A percentile compares a stretch with the other conserved stretches of the same genome.
Evolutionary conservation across 768 basidiomycete genomes (phyloP).

Genomic region (Sutorius australiensis): DNA sequence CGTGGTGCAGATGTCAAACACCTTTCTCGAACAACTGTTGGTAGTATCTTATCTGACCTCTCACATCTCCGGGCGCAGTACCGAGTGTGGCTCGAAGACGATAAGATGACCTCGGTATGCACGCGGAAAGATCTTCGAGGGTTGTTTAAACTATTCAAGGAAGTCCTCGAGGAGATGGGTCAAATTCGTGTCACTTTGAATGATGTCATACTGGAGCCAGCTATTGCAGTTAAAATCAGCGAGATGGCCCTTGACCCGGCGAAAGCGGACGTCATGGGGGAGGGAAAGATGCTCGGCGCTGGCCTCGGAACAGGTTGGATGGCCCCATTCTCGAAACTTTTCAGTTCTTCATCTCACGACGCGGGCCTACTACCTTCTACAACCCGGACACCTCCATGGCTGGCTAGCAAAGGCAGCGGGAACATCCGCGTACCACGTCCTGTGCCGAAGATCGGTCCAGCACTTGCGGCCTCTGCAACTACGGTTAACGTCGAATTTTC

Average conservation of each 20-base stretch:
- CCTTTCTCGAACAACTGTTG: conserved; percentile 78
- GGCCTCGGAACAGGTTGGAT: conserved; percentile 64
- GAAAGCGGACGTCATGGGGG: conserved; percentile 43
- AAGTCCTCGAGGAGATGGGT: conserved; percentile 79
- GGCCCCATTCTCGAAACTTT: conserved; percentile 79
- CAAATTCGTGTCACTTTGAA: conserved; percentile 81
- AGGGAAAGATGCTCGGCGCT: conserved; percentile 28
- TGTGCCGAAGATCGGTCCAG: conserved; percentile 79
- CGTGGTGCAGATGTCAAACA: conserved; percentile 82
- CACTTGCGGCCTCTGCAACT: conserved; percentile 81
- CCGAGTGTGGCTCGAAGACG: conserved; percentile 70
- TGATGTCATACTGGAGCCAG: conserved; percentile 85
- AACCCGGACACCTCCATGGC: conserved; percentile 27
- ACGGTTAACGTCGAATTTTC: conserved; percentile 97
- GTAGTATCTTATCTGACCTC: conserved; percentile 67
- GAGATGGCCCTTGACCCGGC: conserved; percentile 63
- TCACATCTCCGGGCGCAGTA: conserved; percentile 68
- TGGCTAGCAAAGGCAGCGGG: conserved; percentile 23
- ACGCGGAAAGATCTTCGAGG: conserved; percentile 78
- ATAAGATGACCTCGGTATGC: conserved; percentile 56
- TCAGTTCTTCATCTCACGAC: conserved; percentile 41
- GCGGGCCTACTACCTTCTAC: conserved; percentile 3
- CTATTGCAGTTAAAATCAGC: conserved; percentile 65
- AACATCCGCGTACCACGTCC: conserved; percentile 37
- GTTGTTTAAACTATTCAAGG: conserved; percentile 81